Conservation (phyloP, 257 asterid genomes). For the Ajuga chamaepitys region DNA sequence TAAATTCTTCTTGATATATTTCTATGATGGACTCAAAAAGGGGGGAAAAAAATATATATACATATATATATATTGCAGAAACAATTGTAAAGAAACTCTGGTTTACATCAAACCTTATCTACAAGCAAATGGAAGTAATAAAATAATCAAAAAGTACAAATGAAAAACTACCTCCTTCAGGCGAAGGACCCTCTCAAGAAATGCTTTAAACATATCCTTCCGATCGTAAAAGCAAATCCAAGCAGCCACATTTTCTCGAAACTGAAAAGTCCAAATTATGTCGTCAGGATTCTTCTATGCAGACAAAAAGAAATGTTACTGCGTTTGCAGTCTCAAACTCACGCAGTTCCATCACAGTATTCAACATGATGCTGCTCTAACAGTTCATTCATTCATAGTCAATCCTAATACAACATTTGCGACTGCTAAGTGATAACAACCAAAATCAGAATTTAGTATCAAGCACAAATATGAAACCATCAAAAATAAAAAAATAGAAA, state of each 20-base stretch:
- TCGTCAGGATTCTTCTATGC: not conserved
- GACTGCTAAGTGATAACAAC: not conserved
- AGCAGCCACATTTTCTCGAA: conserved; percentile 96
- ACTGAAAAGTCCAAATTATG: conserved; percentile 48
- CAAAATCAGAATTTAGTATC: conserved; percentile 3
- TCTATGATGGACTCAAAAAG: not conserved
- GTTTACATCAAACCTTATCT: not conserved
- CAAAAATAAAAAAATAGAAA: not conserved
- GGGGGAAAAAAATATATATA: too few relatives aligned
- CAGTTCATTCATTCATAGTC: conserved; percentile 1
- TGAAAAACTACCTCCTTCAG: conserved; percentile 67
- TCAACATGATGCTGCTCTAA: not conserved
- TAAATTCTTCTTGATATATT: not conserved
- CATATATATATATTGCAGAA: not conserved
- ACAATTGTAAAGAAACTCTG: not conserved
- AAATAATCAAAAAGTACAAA: not conserved
- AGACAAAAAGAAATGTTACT: not conserved
- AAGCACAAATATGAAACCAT: not conserved
- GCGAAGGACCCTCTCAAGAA: conserved; percentile 83
- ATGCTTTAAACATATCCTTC: conserved; percentile 73
- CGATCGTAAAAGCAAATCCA: conserved; percentile 85
- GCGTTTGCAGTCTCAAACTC: not conserved
- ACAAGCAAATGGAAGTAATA: not conserved
- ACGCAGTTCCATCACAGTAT: not conserved
- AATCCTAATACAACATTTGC: not conserved